These are phyloP conservation scores for Phytophthora podocarpi DNA, from an alignment of 352 stramenopile species.

Conservation along the genomic window DNA sequence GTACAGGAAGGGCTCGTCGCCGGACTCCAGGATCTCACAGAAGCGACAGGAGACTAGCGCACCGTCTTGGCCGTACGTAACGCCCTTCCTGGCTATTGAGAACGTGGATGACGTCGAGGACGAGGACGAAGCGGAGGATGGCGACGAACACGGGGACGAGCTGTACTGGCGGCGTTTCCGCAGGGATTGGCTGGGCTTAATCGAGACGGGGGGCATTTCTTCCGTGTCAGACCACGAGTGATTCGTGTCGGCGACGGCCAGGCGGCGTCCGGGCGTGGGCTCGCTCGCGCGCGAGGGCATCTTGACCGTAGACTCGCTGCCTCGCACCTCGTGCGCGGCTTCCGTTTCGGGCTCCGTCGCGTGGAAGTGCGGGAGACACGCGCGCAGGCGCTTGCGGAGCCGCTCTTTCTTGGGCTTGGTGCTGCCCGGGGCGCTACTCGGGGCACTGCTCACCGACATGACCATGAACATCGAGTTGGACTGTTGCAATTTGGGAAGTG, in stretches of 20 bases:
- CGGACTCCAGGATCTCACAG: slow-evolving; percentile 77
- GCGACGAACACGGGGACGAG: slow-evolving; percentile 25
- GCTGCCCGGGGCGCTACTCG: background rate
- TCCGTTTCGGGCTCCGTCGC: slow-evolving; percentile 14
- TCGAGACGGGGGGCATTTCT: slow-evolving; percentile 33
- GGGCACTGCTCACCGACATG: slow-evolving; percentile 26
- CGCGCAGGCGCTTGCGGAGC: slow-evolving; percentile 35
- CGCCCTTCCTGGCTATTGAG: slow-evolving; percentile 72
- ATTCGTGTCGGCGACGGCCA: slow-evolving; percentile 24
- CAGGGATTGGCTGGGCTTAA: slow-evolving; percentile 17
- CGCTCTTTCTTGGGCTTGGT: slow-evolving; percentile 16
- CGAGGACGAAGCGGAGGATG: slow-evolving; percentile 27
- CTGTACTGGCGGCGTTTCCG: slow-evolving; percentile 22
- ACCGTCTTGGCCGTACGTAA: slow-evolving; percentile 70
- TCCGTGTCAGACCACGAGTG: slow-evolving; percentile 56
- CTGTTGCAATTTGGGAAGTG: slow-evolving; percentile 14
- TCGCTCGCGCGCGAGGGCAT: slow-evolving; percentile 6
- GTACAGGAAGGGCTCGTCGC: slow-evolving; percentile 78
- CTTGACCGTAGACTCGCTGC: slow-evolving; percentile 8
- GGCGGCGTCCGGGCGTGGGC: background rate
- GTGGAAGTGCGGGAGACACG: slow-evolving; percentile 35
- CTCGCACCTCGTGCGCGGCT: slow-evolving; percentile 2
- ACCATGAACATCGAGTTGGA: slow-evolving; percentile 18
- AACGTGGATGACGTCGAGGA: slow-evolving; percentile 35
- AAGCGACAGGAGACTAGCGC: slow-evolving; percentile 79